Base-by-base conservation (phyloP, 1,139 yeast species). In the Saccharomyces hybrid region DNA sequence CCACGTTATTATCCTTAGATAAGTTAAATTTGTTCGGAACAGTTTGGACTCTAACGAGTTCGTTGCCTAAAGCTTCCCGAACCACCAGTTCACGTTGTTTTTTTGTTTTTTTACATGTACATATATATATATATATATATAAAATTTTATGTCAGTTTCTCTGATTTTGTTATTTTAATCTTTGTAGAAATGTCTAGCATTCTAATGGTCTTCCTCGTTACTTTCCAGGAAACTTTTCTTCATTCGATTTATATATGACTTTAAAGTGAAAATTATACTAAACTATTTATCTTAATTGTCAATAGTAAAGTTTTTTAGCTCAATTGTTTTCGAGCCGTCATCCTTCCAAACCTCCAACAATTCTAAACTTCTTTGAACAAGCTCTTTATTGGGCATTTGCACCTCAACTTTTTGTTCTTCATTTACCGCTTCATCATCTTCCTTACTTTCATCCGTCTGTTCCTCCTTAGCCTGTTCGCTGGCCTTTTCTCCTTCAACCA, bases 1-100 rank as follows among this genome's bases (percentile, higher is more conserved):
- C 82, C 82, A 13, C 80, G 96, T 61, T 91, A 91, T 69, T 89
- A 81, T 20, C 23, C 23, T 3, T 20, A 20, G 4, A 3, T 20
- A 20, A 20, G 23, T 20, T 20, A 20, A 20, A 20, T 20, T 20
- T 20, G 23, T 20, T 20, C 23, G 23, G 23, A 20, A 20, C 23
- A 3, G 23, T 3, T 20, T 20, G 23, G 4, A 20, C 23, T 20
- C 23, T 20, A 20, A 20, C 23, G 23, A 20, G 23, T 20, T 20
- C 23, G 23, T 3, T 20, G 23, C 4, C 23, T 20, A 20, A 20
- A 20, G 23, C 67, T 78, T 31, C n/a, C 13, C 7, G 14, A 5
- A n/a, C n/a, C 23, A 3, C 4, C 23, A 3, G 23, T 20, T 20
- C 23, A 20, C 23, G 23, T 20, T 20, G 23, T 20, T 20, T 20